These are phyloP conservation scores for Rubus idaeus DNA, from an alignment of 306 rosid species.

Conservation along the genomic window DNA sequence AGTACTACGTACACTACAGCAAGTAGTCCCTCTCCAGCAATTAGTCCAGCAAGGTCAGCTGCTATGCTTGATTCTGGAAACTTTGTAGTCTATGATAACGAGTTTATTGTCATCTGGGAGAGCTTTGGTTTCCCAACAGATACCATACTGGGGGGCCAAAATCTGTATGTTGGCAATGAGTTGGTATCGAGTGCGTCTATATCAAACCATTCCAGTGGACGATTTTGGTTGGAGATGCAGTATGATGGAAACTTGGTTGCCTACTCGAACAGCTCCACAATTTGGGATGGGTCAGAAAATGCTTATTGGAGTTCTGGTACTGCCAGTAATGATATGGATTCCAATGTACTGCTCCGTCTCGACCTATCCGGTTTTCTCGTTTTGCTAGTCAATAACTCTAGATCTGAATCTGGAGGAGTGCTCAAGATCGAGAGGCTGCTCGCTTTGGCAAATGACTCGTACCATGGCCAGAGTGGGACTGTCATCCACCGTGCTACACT, in stretches of 20 bases:
- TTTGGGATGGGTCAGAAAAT: too few species aligned
- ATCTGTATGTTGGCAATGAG: background rate
- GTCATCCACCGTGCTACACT: conserved; percentile 17
- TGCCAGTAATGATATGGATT: too few species aligned
- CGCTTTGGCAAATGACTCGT: background rate
- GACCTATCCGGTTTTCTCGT: background rate
- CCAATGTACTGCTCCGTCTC: background rate
- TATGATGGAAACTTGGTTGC: conserved; percentile 28
- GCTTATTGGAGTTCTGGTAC: background rate
- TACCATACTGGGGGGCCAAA: conserved; percentile 28
- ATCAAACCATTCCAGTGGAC: conserved; percentile 17
- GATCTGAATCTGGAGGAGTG: too few species aligned
- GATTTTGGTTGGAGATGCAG: conserved; percentile 15
- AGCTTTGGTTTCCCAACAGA: conserved; percentile 14
- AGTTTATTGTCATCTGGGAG: background rate
- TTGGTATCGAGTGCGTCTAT: background rate
- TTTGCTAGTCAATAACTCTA: too few species aligned
- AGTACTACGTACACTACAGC: too few species aligned
- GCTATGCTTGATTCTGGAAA: conserved; percentile 26
- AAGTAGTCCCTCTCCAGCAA: too few species aligned
- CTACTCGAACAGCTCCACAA: background rate
- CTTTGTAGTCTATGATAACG: conserved; percentile 4
- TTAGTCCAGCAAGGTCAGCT: conserved; percentile 9
- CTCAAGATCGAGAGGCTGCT: too few species aligned
- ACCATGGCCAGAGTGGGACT: too few species aligned